phyloP scores from a whole-genome alignment of 2,329 filamentous ascomycete genomes.

The Grosmannia huntii region DNA sequence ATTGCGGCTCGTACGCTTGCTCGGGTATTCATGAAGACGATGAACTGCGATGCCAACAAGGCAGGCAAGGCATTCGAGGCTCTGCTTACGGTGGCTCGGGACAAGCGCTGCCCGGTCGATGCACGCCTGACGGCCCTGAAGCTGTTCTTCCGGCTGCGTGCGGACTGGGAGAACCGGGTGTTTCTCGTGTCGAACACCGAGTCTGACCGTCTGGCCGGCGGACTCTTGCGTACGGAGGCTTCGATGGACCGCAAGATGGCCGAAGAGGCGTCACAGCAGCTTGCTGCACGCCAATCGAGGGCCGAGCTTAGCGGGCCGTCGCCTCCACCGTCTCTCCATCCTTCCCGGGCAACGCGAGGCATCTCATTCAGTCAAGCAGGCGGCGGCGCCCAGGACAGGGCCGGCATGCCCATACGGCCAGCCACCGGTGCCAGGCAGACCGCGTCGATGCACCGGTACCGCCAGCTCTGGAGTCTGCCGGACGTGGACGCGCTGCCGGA shows the following conservation, averaged over 20 bases:
- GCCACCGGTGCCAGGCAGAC: constrained; percentile 25
- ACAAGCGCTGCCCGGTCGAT: constrained; percentile 48
- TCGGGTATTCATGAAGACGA: constrained; percentile 61
- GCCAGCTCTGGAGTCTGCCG: constrained; percentile 45
- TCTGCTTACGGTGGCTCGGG: constrained; percentile 50
- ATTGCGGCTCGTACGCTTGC: constrained; percentile 61
- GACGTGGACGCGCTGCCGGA: constrained; percentile 44
- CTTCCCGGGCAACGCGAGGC: constrained; percentile 21
- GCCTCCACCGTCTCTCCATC: constrained; percentile 24
- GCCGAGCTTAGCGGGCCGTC: constrained; percentile 26
- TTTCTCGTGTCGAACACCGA: constrained; percentile 60
- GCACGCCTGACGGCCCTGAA: constrained; percentile 65
- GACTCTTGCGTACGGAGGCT: constrained; percentile 52
- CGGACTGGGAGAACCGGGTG: constrained; percentile 67
- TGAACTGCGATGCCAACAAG: constrained; percentile 54
- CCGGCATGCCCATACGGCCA: constrained; percentile 24
- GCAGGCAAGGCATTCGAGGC: constrained; percentile 48
- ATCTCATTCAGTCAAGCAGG: constrained; percentile 35
- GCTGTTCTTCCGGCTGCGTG: constrained; percentile 67
- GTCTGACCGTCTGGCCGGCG: constrained; percentile 57
- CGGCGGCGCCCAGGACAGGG: not conserved
- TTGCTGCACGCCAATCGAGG: constrained; percentile 27
- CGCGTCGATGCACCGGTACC: constrained; percentile 22
- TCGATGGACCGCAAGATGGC: constrained; percentile 36
- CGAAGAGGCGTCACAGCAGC: constrained; percentile 35